These are phyloP conservation scores for Pseudopithomyces chartarum DNA, from an alignment of 2,329 filamentous ascomycete species.

Conservation along the genomic window DNA sequence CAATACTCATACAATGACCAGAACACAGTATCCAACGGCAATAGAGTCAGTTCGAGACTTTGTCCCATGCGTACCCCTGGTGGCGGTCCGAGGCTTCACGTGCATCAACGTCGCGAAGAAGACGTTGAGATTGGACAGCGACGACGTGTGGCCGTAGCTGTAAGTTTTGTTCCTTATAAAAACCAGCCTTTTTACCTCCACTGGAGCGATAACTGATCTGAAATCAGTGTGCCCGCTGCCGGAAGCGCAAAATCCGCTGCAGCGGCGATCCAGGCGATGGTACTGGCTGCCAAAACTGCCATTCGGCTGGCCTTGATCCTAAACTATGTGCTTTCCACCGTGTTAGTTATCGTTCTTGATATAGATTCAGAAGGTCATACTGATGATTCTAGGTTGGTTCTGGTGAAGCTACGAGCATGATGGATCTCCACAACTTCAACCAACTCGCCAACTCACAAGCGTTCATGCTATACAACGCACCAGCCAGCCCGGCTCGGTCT, in stretches of 20 bases:
- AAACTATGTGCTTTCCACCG: constrained; percentile 76
- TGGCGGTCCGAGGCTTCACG: constrained; percentile 15
- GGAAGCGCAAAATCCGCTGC: constrained; percentile 93
- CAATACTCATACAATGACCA: constrained; percentile 32
- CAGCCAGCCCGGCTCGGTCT: constrained; percentile 13
- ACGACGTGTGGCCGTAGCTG: constrained; percentile 56
- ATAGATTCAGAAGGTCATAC: not conserved
- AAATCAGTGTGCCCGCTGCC: constrained; percentile 79
- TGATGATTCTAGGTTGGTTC: constrained; percentile 39
- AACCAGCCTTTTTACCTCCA: too few relatives aligned
- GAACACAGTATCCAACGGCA: constrained; percentile 24
- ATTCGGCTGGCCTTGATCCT: constrained; percentile 68
- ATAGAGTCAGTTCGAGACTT: constrained; percentile 29
- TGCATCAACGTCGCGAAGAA: constrained; percentile 21
- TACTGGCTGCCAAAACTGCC: constrained; percentile 83
- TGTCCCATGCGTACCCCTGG: constrained; percentile 31
- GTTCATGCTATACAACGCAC: constrained; percentile 27
- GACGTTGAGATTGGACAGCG: constrained; percentile 46
- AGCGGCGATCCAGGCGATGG: constrained; percentile 81
- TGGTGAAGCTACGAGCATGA: constrained; percentile 27
- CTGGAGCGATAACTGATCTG: not conserved
- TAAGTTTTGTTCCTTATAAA: constrained; percentile 22
- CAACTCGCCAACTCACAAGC: constrained; percentile 23
- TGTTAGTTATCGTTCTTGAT: constrained; percentile 53
- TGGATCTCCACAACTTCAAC: constrained; percentile 24